These are phyloP conservation scores for Hemileia vastatrix DNA, from an alignment of 1,284 basidiomycete genomes.

Conservation along the genomic window DNA sequence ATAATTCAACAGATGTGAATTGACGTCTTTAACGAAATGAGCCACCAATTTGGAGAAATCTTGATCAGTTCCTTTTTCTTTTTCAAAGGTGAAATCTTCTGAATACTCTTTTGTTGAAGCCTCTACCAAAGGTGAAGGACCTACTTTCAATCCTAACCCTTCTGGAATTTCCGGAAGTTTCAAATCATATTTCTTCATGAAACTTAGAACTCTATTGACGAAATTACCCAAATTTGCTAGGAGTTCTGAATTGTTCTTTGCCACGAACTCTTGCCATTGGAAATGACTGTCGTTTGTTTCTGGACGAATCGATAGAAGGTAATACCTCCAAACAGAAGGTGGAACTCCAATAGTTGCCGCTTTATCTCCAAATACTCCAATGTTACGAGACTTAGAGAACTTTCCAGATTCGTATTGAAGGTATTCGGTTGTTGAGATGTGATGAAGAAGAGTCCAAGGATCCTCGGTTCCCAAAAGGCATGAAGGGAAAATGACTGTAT, in stretches of 20 bases:
- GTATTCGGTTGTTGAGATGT: constrained; percentile 44
- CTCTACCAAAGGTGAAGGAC: no score
- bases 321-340: constrained; percentile 43
- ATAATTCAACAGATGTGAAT: constrained; percentile 37
- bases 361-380: constrained; percentile 44
- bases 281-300: constrained; percentile 43
- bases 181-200: constrained; percentile 44
- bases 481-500: constrained; percentile 45
- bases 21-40: constrained; percentile 36
- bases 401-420: constrained; percentile 44
- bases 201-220: constrained; percentile 42
- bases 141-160: constrained; percentile 38
- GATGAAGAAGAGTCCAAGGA: constrained; percentile 39
- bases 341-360: constrained; percentile 37
- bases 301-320: constrained; percentile 40
- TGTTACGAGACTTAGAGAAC: constrained; percentile 43
- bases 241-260: constrained; percentile 43
- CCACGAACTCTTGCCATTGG: constrained; percentile 40
- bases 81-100: not conserved
- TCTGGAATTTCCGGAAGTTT: no score
- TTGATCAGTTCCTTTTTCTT: not conserved
- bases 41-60: not conserved
- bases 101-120: no score
- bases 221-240: constrained; percentile 44
- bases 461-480: constrained; percentile 41